Evolutionary conservation across 2,329 filamentous ascomycete genomes (phyloP).

Genomic region (Chaetothyriales sp.): DNA sequence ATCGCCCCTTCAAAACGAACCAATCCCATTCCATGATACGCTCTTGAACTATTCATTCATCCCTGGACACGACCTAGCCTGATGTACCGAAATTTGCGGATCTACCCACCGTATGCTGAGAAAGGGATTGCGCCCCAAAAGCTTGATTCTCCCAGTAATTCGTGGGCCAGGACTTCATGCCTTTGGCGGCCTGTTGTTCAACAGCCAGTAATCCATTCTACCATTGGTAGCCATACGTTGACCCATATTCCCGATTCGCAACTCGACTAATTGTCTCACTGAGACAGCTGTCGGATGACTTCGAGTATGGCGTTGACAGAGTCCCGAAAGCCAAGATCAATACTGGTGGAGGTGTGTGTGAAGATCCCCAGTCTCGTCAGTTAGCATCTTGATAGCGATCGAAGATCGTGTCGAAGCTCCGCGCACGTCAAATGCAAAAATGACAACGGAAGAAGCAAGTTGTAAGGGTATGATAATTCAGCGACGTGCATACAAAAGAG

Average conservation of each 20-base stretch:
- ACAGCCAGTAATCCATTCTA: conserved; percentile 53
- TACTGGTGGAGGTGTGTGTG: not conserved
- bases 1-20: not conserved
- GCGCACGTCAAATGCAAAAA: not conserved
- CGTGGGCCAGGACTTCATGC: conserved; percentile 56
- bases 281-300: conserved; percentile 57
- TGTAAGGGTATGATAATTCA: not conserved
- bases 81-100: conserved; percentile 48
- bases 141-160: conserved; percentile 63
- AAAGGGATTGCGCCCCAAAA: conserved; percentile 59
- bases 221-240: conserved; percentile 63
- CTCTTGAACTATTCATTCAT: not conserved
- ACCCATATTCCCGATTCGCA: conserved; percentile 62
- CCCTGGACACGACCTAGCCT: conserved; percentile 29
- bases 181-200: conserved; percentile 67
- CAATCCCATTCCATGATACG: not conserved
- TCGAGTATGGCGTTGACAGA: not conserved
- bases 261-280: conserved; percentile 82
- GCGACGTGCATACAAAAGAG: not conserved
- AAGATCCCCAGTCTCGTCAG: not conserved
- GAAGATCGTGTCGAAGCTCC: not conserved
- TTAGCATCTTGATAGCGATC: not conserved
- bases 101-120: conserved; percentile 46
- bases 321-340: not conserved
- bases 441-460: not conserved